Percentiles rank a stretch among this genome's conserved stretches.
phyloP scores from a whole-genome alignment of 257 asterid genomes.

The Phtheirospermum japonicum region DNA sequence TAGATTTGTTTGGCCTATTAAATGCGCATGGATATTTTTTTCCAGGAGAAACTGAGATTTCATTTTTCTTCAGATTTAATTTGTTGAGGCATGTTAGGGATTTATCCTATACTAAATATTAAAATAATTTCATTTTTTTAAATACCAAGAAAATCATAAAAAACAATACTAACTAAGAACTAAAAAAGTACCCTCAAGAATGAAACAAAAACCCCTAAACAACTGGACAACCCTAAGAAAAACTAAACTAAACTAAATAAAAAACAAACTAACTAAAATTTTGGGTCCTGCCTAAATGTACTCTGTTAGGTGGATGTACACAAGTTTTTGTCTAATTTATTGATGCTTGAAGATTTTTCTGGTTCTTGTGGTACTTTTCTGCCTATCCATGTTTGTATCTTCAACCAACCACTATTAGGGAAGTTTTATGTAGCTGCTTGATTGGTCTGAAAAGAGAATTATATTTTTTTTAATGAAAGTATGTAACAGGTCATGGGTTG shows the following conservation, averaged over 20 bases:
- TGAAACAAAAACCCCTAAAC: no score
- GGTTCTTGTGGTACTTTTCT: conserved; percentile 10
- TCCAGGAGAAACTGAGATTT: conserved; percentile 17
- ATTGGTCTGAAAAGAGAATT: neutral
- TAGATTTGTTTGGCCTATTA: neutral
- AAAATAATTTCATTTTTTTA: no score
- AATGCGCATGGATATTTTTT: conserved; percentile 16
- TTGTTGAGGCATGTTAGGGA: neutral
- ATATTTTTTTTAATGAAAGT: neutral
- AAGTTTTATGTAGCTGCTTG: conserved; percentile 18
- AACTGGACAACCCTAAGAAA: no score
- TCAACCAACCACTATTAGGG: conserved; percentile 10
- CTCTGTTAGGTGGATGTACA: no score
- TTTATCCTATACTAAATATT: no score
- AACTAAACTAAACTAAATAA: no score
- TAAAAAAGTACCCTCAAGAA: no score
- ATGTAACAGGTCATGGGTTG: neutral
- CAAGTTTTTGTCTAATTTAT: neutral
- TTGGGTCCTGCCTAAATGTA: no score
- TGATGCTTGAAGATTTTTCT: conserved; percentile 23
- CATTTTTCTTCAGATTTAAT: conserved; percentile 9
- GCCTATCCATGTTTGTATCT: neutral
- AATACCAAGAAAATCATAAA: no score
- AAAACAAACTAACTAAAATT: no score
- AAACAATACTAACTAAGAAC: no score